Conservation (phyloP, 2,329 filamentous ascomycete genomes). For the Aaosphaeria arxii region DNA sequence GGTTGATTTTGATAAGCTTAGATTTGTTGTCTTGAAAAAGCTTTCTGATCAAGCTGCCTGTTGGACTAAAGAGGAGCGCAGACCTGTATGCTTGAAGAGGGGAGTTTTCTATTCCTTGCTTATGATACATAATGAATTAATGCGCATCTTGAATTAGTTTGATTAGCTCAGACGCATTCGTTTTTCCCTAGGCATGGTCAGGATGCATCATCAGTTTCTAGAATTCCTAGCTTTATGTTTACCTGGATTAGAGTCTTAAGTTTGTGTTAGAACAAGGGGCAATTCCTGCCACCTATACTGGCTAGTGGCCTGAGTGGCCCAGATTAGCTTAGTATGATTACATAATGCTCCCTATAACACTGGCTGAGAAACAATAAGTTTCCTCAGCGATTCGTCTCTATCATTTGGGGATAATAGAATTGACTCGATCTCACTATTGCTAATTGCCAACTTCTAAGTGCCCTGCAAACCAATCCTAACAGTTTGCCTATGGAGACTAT, state of each 20-base stretch:
- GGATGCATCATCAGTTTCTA: conserved; percentile 8
- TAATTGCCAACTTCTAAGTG: too few species aligned
- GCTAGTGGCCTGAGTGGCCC: too few species aligned
- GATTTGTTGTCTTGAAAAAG: conserved; percentile 3
- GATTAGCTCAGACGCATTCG: neutral
- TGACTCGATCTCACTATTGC: too few species aligned
- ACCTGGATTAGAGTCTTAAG: neutral
- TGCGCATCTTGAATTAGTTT: conserved; percentile 7
- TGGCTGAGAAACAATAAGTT: too few species aligned
- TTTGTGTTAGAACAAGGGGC: too few species aligned
- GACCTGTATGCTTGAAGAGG: conserved; percentile 16
- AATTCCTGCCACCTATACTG: too few species aligned
- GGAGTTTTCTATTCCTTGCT: conserved; percentile 9
- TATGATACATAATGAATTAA: conserved; percentile 14
- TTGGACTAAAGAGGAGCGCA: conserved; percentile 13
- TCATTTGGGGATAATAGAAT: too few species aligned
- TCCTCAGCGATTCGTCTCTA: too few species aligned
- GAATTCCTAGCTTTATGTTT: neutral
- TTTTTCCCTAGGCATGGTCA: conserved; percentile 5
- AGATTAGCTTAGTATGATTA: too few species aligned
- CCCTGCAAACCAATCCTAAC: too few species aligned
- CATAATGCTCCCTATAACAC: too few species aligned
- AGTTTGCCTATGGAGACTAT: conserved; percentile 4
- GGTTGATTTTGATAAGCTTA: conserved; percentile 5
- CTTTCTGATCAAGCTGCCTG: conserved; percentile 5